Percentiles rank a stretch among this genome's conserved stretches.
phyloP scores from a whole-genome alignment of 306 rosid species.

The Pachyrhizus erosus region DNA sequence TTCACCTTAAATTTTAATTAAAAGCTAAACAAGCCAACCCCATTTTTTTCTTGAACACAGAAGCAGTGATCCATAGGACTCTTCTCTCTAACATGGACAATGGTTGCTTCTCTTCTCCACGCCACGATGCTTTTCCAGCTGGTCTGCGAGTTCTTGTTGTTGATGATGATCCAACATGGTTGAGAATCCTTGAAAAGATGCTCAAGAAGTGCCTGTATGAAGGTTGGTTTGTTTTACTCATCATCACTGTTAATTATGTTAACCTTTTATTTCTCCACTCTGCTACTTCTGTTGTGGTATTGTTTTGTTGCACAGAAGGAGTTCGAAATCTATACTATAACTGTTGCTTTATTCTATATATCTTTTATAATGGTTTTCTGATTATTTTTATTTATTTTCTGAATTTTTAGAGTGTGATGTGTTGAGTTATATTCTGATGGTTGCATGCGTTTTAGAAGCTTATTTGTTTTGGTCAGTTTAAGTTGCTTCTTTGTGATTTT shows the following conservation, averaged over 20 bases:
- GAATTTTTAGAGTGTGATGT: neutral
- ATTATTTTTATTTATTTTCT: neutral
- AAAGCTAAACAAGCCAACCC: conserved; percentile 47
- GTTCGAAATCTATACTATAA: neutral
- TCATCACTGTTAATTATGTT: neutral
- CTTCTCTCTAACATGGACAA: conserved; percentile 62
- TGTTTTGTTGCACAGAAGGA: neutral
- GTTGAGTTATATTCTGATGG: neutral
- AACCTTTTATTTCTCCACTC: neutral
- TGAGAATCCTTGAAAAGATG: conserved; percentile 87
- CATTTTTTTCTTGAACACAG: conserved; percentile 19
- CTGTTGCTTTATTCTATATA: neutral
- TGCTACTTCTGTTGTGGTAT: neutral
- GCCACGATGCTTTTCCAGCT: conserved; percentile 75
- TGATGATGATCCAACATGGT: conserved; percentile 89
- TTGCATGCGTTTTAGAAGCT: neutral
- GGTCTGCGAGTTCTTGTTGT: conserved; percentile 92
- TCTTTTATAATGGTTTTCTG: neutral
- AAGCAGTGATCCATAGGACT: conserved; percentile 17
- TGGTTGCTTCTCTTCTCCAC: conserved; percentile 70
- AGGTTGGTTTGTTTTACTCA: conserved; percentile 48
- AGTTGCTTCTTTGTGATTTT: neutral
- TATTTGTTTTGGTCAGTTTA: neutral
- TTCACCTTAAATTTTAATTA: conserved; percentile 36
- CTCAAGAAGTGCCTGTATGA: conserved; percentile 83